These are phyloP conservation scores for Pseudozyma pruni DNA, from an alignment of 1,284 basidiomycete genomes.

Conservation along the genomic window DNA sequence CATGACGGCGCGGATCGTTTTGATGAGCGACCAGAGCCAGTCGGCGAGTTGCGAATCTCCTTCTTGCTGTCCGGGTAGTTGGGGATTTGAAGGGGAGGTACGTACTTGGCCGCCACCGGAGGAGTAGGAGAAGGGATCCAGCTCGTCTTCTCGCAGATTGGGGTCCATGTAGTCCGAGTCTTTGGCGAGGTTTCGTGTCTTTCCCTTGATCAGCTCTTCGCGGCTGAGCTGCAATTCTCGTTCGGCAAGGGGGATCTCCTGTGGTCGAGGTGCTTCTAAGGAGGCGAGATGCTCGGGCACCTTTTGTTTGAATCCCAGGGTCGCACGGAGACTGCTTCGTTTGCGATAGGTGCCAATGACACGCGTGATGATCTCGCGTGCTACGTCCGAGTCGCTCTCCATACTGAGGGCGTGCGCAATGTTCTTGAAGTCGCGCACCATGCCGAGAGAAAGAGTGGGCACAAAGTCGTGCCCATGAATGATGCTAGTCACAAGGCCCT, in stretches of 20 bases:
- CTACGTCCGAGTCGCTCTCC: constrained; percentile 60
- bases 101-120: constrained; percentile 28
- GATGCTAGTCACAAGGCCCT: constrained; percentile 70
- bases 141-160: constrained; percentile 35
- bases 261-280: constrained; percentile 37
- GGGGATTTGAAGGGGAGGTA: constrained; percentile 3
- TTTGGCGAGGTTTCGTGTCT: constrained; percentile 48
- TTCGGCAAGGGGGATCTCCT: constrained; percentile 39
- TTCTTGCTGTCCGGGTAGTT: background rate
- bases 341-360: constrained; percentile 66
- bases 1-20: constrained; percentile 62
- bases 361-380: constrained; percentile 71
- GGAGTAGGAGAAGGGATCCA: constrained; percentile 46
- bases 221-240: constrained; percentile 38
- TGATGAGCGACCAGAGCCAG: constrained; percentile 62
- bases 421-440: constrained; percentile 71
- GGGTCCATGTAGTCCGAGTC: constrained; percentile 54
- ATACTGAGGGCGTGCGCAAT: constrained; percentile 65
- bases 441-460: constrained; percentile 70
- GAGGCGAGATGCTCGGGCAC: constrained; percentile 19
- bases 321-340: constrained; percentile 35
- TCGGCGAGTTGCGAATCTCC: constrained; percentile 50
- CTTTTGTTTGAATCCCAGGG: constrained; percentile 16
- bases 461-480: constrained; percentile 70
- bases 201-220: constrained; percentile 53